A percentile compares a stretch with the other conserved stretches of the same genome.
These are phyloP conservation scores for Thielaviopsis euricoi DNA, from an alignment of 2,329 filamentous ascomycete species.

Conservation along the genomic window DNA sequence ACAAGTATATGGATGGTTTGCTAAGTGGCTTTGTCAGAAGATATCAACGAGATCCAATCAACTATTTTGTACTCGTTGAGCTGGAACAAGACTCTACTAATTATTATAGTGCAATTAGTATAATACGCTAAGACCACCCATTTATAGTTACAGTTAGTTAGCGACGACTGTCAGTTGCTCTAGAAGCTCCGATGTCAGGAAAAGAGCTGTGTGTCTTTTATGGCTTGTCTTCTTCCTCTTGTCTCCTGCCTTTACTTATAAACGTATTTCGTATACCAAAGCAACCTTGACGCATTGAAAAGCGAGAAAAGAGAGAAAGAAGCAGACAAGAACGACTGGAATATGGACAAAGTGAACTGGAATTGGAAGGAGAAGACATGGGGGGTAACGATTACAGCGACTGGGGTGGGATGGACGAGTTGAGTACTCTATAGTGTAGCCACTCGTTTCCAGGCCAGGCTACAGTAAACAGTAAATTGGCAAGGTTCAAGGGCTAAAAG, in stretches of 20 bases:
- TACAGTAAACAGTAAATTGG: too few species aligned
- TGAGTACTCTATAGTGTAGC: background rate
- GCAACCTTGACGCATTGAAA: too few species aligned
- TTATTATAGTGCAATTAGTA: too few species aligned
- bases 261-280: too few species aligned
- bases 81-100: too few species aligned
- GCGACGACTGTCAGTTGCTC: background rate
- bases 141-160: background rate
- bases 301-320: too few species aligned
- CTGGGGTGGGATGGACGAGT: background rate
- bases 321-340: background rate
- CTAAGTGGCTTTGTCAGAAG: background rate
- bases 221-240: background rate
- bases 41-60: background rate
- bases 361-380: background rate
- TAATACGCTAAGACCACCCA: background rate
- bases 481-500: background rate
- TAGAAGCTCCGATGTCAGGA: background rate
- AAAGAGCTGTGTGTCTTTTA: background rate
- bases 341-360: background rate
- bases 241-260: background rate
- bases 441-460: too few species aligned
- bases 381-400: background rate
- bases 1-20: background rate
- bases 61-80: too few species aligned